A percentile compares a stretch with the other conserved stretches of the same genome.
Conservation (phyloP, 371 early-diverging fungal species). For the Syncephalastrum racemosum region DNA sequence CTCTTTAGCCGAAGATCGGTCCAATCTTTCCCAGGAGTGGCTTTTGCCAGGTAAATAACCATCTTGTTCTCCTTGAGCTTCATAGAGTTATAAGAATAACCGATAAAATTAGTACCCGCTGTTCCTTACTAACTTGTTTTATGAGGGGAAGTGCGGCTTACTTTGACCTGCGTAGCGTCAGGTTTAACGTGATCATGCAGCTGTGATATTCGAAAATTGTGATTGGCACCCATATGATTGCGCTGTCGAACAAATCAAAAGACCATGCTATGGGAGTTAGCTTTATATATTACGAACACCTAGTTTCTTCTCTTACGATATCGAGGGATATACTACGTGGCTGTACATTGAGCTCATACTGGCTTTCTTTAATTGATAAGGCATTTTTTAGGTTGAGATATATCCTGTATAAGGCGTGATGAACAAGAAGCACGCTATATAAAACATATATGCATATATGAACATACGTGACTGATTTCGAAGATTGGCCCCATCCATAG, state of each 20-base stretch:
- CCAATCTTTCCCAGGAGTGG: slow-evolving; percentile 23
- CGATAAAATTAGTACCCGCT: not conserved
- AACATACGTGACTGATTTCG: slow-evolving; percentile 15
- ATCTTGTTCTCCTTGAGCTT: slow-evolving; percentile 23
- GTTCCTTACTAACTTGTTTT: not conserved
- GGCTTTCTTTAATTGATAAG: slow-evolving; percentile 8
- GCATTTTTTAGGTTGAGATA: slow-evolving; percentile 15
- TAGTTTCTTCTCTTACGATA: slow-evolving; percentile 13
- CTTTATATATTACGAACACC: not conserved
- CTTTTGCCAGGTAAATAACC: slow-evolving; percentile 23
- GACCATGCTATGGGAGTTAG: not conserved
- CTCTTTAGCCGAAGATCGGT: slow-evolving; percentile 22
- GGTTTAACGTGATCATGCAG: slow-evolving; percentile 15
- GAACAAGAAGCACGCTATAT: not conserved
- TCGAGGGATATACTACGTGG: slow-evolving; percentile 16
- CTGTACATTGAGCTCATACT: slow-evolving; percentile 18
- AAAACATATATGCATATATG: not conserved
- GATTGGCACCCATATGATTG: slow-evolving; percentile 19
- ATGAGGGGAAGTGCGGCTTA: not conserved
- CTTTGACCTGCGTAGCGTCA: slow-evolving; percentile 14
- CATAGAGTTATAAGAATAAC: not conserved
- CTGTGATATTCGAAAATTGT: slow-evolving; percentile 20
- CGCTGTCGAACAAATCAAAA: slow-evolving; percentile 4
- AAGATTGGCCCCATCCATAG: slow-evolving; percentile 18
- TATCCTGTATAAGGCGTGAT: slow-evolving; percentile 1